Evolutionary conservation across 495 filamentous ascomycete genomes (phyloP), one percentile per base, ranked within the genome.

Genomic region (Lindgomyces ingoldianus): DNA sequence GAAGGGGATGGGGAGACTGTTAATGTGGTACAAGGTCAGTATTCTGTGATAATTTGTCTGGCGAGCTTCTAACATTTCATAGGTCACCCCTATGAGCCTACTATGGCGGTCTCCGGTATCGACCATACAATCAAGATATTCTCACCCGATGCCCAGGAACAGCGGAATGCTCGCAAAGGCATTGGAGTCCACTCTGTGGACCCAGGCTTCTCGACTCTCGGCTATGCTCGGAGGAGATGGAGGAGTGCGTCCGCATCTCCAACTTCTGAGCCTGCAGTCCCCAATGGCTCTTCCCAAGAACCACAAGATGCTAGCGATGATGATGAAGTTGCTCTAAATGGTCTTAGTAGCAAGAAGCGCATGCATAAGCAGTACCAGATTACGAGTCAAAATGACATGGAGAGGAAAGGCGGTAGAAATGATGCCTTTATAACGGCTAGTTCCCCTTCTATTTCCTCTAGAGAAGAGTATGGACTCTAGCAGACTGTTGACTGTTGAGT

Each of bases 91-190:
- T 88, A 88, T 69, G 88, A 91, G 67, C 87, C 88, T 0, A 82
- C 83, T 47, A 75, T 91, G 29, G 88, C 88, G 1, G 85, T 83
- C 9, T 87, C 85, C 0, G 88, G 88, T 18, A 91, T 91, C 30
- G 88, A 91, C 65, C 82, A 85, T 41, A 90, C 88, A 1, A 84
- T 91, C 76, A 91, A 91, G 64, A 85, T 91, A 24, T 91, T 91
- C 77, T 87, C 84, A 0, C 76, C 87, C 1, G 88, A 91, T 69
- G 77, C 73, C 52, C 76, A 77, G 2, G 83, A 83, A 0, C 85
- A 90, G 65, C 77, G 80, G 10, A 76, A 82, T 53, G 86, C 86
- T 24, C 77, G 80, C 16, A 72, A 75, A 2, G 86, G 85, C 3
- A 73, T 84, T 48, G 83, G 85, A 36, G 80, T 88, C 52, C 48